phyloP scores from a whole-genome alignment of 768 basidiomycete genomes.

The Candolleomyces aberdarensis region DNA sequence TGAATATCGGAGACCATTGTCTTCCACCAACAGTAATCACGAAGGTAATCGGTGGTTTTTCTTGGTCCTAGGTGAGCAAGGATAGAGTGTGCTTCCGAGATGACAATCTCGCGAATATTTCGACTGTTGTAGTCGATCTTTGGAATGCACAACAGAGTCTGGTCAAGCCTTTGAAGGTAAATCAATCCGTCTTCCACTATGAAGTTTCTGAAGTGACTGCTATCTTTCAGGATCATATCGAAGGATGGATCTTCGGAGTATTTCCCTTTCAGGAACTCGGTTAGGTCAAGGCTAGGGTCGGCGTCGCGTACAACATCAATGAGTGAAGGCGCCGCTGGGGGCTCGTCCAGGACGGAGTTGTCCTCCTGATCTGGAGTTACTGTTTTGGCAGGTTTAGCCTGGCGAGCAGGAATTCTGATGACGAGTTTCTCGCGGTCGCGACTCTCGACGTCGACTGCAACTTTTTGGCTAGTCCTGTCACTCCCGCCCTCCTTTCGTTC shows the following conservation, averaged over 20 bases:
- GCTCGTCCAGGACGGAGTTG: background rate
- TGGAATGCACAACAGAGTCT: slow-evolving; percentile 17
- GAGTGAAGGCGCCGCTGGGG: background rate
- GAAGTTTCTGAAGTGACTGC: slow-evolving; percentile 17
- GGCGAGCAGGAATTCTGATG: background rate
- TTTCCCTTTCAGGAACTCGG: background rate
- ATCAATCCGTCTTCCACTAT: slow-evolving; percentile 11
- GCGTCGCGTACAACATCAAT: background rate
- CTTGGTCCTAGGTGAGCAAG: slow-evolving; percentile 30
- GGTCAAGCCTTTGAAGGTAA: slow-evolving; percentile 7
- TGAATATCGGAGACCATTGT: slow-evolving; percentile 20
- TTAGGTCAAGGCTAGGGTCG: slow-evolving; percentile 3
- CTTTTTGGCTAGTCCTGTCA: background rate
- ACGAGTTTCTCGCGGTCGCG: background rate
- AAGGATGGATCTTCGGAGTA: slow-evolving; percentile 15
- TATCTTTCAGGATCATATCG: slow-evolving; percentile 7
- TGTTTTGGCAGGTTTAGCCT: background rate
- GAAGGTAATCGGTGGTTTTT: slow-evolving; percentile 31
- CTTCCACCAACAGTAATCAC: slow-evolving; percentile 37
- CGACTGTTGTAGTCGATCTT: slow-evolving; percentile 12
- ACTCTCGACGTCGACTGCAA: background rate
- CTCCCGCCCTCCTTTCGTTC: slow-evolving; percentile 13
- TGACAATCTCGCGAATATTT: slow-evolving; percentile 24
- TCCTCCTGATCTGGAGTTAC: background rate
- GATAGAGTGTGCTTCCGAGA: slow-evolving; percentile 33